Conservation (phyloP, 495 filamentous ascomycete species). For the Aspergillus sclerotiicarbonarius region DNA sequence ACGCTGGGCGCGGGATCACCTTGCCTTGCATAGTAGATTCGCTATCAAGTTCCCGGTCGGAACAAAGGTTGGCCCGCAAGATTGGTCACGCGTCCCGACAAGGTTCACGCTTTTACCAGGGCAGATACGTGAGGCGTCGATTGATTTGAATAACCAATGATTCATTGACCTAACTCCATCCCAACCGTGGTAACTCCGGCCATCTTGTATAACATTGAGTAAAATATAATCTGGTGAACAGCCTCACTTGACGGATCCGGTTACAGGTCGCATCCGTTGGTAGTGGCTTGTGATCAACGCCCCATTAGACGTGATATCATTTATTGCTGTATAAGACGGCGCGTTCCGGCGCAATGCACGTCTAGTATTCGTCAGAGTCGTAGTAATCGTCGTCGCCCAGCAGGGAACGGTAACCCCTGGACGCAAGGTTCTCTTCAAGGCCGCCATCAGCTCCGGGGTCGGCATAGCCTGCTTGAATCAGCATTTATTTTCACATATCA, state of each 20-base stretch:
- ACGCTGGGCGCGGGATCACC: neutral
- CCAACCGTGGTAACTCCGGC: neutral
- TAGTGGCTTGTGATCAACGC: too few species aligned
- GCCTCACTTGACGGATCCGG: too few species aligned
- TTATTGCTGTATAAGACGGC: neutral
- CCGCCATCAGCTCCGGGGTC: slow-evolving; percentile 82
- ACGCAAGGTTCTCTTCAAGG: slow-evolving; percentile 75
- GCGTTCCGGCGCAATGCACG: slow-evolving; percentile 1
- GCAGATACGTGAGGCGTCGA: too few species aligned
- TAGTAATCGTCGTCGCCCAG: slow-evolving; percentile 51
- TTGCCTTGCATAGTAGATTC: neutral
- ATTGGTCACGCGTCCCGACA: neutral
- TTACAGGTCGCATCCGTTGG: too few species aligned
- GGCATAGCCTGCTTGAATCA: slow-evolving; percentile 60
- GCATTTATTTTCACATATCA: neutral
- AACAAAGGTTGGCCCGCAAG: neutral
- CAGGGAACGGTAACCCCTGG: slow-evolving; percentile 49
- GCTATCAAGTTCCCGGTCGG: too few species aligned
- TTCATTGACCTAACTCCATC: slow-evolving; percentile 1
- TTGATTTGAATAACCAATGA: neutral
- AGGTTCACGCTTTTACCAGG: too few species aligned
- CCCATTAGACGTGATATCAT: neutral
- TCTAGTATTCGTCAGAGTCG: slow-evolving; percentile 52
- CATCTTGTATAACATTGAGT: slow-evolving; percentile 2
- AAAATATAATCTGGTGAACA: neutral